These are phyloP conservation scores for Ogataea saltuana DNA, from an alignment of 805 yeast genomes.

Conservation along the genomic window DNA sequence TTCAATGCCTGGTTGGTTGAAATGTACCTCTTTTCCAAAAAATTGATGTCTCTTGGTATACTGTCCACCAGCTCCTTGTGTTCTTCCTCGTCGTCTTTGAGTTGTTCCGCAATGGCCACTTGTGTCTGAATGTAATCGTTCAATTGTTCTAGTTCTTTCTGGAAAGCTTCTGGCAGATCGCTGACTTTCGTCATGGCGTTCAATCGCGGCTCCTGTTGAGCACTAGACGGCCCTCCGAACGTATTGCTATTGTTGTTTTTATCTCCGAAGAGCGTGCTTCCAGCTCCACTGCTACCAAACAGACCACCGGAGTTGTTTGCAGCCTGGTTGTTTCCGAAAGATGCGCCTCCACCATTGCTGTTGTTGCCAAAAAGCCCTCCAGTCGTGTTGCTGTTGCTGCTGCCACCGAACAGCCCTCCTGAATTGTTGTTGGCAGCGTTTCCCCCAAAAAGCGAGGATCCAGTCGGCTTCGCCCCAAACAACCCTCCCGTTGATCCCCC, in stretches of 20 bases:
- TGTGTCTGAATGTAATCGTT: conserved; percentile 74
- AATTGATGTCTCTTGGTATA: conserved; percentile 71
- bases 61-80: conserved; percentile 67
- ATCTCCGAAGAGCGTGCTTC: neutral
- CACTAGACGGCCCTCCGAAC: neutral
- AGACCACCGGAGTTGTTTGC: conserved; percentile 20
- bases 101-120: conserved; percentile 67
- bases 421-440: neutral
- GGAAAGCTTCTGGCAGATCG: conserved; percentile 71
- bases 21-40: conserved; percentile 58
- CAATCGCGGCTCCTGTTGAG: conserved; percentile 48
- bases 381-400: neutral
- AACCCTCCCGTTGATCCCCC: conserved; percentile 15
- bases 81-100: conserved; percentile 59
- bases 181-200: conserved; percentile 76
- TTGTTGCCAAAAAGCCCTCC: conserved; percentile 24
- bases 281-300: conserved; percentile 22
- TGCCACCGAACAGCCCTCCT: conserved; percentile 11
- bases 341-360: conserved; percentile 10
- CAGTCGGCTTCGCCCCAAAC: conserved; percentile 20
- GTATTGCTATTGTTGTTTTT: neutral
- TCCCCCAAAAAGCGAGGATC: neutral
- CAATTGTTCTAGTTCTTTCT: conserved; percentile 65
- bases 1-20: conserved; percentile 65
- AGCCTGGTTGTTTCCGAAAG: conserved; percentile 9